phyloP scores from a whole-genome alignment of 495 filamentous ascomycete species.

The Annulohypoxylon stygium region DNA sequence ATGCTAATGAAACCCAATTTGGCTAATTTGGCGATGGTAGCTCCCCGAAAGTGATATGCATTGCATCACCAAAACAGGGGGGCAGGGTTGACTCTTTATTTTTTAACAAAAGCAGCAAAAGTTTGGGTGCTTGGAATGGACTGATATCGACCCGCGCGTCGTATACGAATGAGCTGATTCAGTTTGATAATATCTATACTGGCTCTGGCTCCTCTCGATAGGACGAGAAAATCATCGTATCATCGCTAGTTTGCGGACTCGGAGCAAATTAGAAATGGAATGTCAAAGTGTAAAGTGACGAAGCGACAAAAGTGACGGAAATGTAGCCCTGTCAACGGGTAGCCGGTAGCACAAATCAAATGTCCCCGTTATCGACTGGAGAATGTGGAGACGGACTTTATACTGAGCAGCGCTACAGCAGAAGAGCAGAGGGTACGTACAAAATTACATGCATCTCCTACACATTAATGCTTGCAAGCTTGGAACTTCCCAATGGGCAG shows the following conservation, averaged over 20 bases:
- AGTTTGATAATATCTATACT: slow-evolving; percentile 9
- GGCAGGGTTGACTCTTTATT: not conserved
- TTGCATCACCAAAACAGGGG: slow-evolving; percentile 41
- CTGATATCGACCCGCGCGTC: slow-evolving; percentile 21
- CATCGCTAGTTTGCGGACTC: not conserved
- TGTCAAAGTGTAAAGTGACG: not conserved
- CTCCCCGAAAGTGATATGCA: slow-evolving; percentile 34
- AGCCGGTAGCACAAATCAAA: slow-evolving; percentile 20
- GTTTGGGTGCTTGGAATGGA: slow-evolving; percentile 18
- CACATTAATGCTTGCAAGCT: not conserved
- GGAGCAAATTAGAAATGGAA: slow-evolving; percentile 1
- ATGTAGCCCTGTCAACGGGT: not conserved
- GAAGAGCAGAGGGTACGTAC: not conserved
- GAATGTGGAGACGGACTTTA: slow-evolving; percentile 18
- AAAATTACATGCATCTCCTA: slow-evolving; percentile 7
- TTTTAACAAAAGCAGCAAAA: slow-evolving; percentile 6
- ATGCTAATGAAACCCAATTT: slow-evolving; percentile 33
- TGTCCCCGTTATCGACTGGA: slow-evolving; percentile 26
- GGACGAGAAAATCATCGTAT: not conserved
- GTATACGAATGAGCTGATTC: slow-evolving; percentile 34
- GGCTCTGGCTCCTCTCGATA: not conserved
- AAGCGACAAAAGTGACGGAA: not conserved
- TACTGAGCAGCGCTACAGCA: not conserved
- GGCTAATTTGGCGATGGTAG: slow-evolving; percentile 29
- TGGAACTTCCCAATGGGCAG: slow-evolving; percentile 9